These are phyloP conservation scores for Mortierella sp. DNA, from an alignment of 371 early-diverging fungal species.

Conservation along the genomic window DNA sequence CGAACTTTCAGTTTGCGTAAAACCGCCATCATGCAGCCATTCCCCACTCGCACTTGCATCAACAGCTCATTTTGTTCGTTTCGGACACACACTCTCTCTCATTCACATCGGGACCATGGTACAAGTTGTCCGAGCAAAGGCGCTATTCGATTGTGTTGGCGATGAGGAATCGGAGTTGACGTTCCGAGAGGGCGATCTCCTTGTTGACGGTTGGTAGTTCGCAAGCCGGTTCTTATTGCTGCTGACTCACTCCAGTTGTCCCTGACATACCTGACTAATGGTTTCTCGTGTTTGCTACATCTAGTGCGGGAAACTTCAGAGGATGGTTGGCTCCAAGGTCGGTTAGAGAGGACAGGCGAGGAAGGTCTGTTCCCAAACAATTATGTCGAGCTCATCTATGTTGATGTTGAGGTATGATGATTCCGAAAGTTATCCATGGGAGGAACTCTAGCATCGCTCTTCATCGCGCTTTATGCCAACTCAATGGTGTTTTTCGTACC, in stretches of 20 bases:
- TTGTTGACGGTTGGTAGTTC: slow-evolving; percentile 56
- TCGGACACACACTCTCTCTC: no score
- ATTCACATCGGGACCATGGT: slow-evolving; percentile 20
- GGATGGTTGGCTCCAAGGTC: slow-evolving; percentile 70
- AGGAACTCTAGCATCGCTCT: not conserved
- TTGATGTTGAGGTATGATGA: slow-evolving; percentile 15
- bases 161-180: slow-evolving; percentile 70
- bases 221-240: not conserved
- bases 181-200: slow-evolving; percentile 66
- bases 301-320: slow-evolving; percentile 60
- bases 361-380: slow-evolving; percentile 68
- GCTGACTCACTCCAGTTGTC: not conserved
- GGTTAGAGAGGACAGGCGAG: slow-evolving; percentile 56
- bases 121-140: slow-evolving; percentile 55
- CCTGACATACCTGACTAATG: not conserved
- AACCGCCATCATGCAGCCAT: no score
- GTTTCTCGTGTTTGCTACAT: not conserved
- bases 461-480: no score
- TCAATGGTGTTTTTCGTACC: not conserved
- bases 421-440: not conserved
- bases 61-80: no score
- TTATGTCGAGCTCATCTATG: slow-evolving; percentile 59
- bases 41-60: no score
- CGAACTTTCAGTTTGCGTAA: no score
- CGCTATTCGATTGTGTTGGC: slow-evolving; percentile 71